These are phyloP conservation scores for Brassica hybrid DNA, from an alignment of 441 rosid species.

Conservation along the genomic window DNA sequence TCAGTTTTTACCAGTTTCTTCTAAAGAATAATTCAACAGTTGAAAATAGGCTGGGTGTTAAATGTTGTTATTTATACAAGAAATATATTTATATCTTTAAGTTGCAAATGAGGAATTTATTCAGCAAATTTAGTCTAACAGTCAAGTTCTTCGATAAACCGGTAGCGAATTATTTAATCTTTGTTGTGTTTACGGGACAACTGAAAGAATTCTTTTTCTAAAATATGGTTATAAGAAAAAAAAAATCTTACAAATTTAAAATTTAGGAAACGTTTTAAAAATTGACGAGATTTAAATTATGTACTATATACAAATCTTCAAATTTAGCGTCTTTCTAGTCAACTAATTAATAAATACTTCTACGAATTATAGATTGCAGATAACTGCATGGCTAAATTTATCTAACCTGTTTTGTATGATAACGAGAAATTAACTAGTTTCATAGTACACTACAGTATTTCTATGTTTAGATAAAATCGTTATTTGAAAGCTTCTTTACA, in stretches of 20 bases:
- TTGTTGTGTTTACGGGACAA: not conserved
- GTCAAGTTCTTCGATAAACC: not conserved
- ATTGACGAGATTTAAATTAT: not conserved
- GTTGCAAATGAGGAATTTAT: not conserved
- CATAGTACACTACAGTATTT: constrained; percentile 12
- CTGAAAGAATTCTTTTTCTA: not conserved
- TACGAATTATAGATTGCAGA: not conserved
- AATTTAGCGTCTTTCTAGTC: not conserved
- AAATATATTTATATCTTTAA: not conserved
- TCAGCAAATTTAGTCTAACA: not conserved
- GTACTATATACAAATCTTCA: not conserved
- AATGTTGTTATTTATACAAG: not conserved
- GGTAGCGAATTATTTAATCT: not conserved
- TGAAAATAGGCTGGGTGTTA: constrained; percentile 10
- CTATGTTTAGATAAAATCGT: constrained; percentile 29
- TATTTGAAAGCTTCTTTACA: not conserved
- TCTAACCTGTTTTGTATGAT: constrained; percentile 6
- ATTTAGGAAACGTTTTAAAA: not conserved
- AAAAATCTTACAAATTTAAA: too few relatives aligned
- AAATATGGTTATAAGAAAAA: not conserved
- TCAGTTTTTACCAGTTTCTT: not conserved
- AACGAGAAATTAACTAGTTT: not conserved
- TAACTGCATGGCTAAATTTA: not conserved
- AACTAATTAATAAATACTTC: not conserved
- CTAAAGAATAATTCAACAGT: not conserved